phyloP scores from a whole-genome alignment of 768 basidiomycete genomes.

The Phylloporus arenicola region DNA sequence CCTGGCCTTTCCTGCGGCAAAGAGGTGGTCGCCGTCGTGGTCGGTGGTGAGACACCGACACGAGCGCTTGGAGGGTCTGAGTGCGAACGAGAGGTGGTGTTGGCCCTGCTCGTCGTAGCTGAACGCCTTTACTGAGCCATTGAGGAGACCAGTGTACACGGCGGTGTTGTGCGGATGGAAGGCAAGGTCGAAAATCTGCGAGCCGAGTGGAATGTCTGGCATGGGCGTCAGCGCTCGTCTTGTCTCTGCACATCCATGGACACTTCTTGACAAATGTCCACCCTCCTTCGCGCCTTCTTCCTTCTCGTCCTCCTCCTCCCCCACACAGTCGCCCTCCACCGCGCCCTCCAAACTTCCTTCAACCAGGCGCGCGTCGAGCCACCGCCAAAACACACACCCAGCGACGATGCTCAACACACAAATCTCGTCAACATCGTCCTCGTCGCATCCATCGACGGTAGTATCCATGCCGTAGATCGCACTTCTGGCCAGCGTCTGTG shows the following conservation, averaged over 20 bases:
- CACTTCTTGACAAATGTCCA: conserved; percentile 33
- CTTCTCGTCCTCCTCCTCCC: conserved; percentile 28
- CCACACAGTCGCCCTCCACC: conserved; percentile 28
- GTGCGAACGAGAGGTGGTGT: conserved; percentile 49
- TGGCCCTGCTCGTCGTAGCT: conserved; percentile 68
- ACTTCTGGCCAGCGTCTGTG: conserved; percentile 78
- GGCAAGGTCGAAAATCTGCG: conserved; percentile 83
- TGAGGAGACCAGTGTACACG: conserved; percentile 76
- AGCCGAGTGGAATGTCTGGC: conserved; percentile 61
- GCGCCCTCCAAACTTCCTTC: conserved; percentile 19
- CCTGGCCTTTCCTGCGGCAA: conserved; percentile 78
- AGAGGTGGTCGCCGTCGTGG: conserved; percentile 64
- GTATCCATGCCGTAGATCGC: conserved; percentile 88
- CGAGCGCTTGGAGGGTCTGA: conserved; percentile 77
- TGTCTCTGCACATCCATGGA: conserved; percentile 21
- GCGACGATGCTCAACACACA: conserved; percentile 37
- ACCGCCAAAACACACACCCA: conserved; percentile 4
- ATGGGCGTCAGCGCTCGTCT: neutral
- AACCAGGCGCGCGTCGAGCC: neutral
- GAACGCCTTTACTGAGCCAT: conserved; percentile 80
- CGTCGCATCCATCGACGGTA: conserved; percentile 90
- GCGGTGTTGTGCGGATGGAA: conserved; percentile 74
- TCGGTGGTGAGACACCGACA: conserved; percentile 69
- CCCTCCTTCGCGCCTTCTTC: conserved; percentile 23
- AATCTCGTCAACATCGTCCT: conserved; percentile 80